phyloP scores from a whole-genome alignment of 2,329 filamentous ascomycete species.

The Talaromyces rugulosus region DNA sequence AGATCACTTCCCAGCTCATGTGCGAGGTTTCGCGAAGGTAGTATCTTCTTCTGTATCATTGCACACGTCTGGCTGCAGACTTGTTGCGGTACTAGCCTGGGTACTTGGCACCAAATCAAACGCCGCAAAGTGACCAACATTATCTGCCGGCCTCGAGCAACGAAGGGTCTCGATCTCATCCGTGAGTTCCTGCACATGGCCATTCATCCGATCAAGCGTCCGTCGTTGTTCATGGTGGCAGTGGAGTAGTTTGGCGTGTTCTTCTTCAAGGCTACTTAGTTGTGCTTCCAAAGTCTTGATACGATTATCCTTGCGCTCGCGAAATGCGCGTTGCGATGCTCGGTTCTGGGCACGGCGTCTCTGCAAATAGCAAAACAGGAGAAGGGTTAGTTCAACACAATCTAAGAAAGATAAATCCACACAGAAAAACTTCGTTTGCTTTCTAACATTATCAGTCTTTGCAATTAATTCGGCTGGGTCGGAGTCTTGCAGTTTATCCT shows the following conservation, averaged over 20 bases:
- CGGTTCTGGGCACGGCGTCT: slow-evolving; percentile 73
- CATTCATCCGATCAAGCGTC: slow-evolving; percentile 24
- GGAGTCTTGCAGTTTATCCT: background rate
- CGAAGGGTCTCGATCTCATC: slow-evolving; percentile 21
- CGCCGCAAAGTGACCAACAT: background rate
- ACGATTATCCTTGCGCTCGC: slow-evolving; percentile 84
- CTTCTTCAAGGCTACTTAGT: slow-evolving; percentile 57
- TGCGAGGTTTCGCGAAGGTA: background rate
- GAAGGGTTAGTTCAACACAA: background rate
- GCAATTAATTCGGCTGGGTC: background rate
- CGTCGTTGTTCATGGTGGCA: slow-evolving; percentile 28
- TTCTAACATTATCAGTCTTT: background rate
- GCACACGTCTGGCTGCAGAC: no score
- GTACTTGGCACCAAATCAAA: background rate
- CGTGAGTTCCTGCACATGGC: slow-evolving; percentile 21
- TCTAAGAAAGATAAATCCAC: background rate
- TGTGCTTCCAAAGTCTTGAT: slow-evolving; percentile 78
- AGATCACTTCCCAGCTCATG: background rate
- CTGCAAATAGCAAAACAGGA: background rate
- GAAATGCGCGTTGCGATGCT: slow-evolving; percentile 80
- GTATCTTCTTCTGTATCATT: background rate
- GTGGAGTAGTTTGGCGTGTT: slow-evolving; percentile 27
- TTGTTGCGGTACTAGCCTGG: background rate
- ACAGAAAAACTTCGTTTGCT: background rate
- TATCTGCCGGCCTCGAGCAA: background rate